Percentiles rank a stretch among this genome's conserved stretches.
phyloP scores from a whole-genome alignment of 306 rosid genomes.

The Quercus berberidifolia region DNA sequence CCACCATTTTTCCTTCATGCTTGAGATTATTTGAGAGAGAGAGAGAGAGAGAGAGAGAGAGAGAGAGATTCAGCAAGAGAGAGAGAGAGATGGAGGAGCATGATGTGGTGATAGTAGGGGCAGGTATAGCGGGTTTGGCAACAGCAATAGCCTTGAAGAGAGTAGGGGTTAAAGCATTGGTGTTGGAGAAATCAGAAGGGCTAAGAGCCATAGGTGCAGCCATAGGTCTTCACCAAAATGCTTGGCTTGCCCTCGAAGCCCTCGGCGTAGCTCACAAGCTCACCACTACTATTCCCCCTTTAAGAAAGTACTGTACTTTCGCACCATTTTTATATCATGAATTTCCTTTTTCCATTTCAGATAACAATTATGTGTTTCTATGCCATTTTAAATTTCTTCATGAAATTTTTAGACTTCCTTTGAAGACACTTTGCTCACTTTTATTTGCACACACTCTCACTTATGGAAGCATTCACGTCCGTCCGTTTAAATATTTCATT shows the following conservation, averaged over 20 bases:
- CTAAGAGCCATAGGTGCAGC: not conserved
- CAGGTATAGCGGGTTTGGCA: conserved; percentile 18
- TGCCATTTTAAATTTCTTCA: no score
- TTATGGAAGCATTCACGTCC: no score
- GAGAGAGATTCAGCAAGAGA: no score
- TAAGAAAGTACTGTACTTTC: not conserved
- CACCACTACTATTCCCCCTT: not conserved
- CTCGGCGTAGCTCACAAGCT: conserved; percentile 6
- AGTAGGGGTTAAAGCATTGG: conserved; percentile 13
- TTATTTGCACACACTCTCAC: no score
- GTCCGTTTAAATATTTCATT: no score
- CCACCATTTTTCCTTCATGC: not conserved
- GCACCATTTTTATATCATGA: no score
- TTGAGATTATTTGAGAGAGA: not conserved
- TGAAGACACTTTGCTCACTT: no score
- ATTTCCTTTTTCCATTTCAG: no score
- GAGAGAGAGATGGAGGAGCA: not conserved
- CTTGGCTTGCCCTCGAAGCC: conserved; percentile 17
- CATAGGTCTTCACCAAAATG: conserved; percentile 5
- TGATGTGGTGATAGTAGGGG: conserved; percentile 1
- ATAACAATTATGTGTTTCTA: not conserved
- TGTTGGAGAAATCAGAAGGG: not conserved
- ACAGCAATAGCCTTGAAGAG: conserved; percentile 14
- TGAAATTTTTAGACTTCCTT: no score
- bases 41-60: no score